Conservation (phyloP, 768 basidiomycete species). For the Lentinula sp. region DNA sequence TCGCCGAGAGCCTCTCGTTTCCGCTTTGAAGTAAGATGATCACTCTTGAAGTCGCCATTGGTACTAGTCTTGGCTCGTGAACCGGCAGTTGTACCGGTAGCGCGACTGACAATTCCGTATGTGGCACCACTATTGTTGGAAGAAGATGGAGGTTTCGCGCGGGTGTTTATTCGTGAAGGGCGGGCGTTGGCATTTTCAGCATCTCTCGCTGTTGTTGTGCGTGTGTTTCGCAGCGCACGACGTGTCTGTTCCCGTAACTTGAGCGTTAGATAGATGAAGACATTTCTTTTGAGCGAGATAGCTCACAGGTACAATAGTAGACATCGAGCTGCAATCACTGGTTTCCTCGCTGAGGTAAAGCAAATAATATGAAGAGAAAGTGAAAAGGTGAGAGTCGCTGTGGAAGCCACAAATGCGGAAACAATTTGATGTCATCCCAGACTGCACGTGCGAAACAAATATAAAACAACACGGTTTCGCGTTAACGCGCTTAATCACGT, state of each 20-base stretch:
- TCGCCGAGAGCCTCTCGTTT: constrained; percentile 75
- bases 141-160: constrained; percentile 50
- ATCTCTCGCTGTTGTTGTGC: constrained; percentile 48
- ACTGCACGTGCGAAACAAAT: constrained; percentile 5
- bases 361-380: neutral
- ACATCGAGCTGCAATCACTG: constrained; percentile 1
- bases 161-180: constrained; percentile 51
- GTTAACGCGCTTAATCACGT: neutral
- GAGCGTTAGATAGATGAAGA: neutral
- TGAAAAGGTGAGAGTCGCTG: constrained; percentile 4
- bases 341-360: constrained; percentile 3
- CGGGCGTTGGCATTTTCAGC: constrained; percentile 69
- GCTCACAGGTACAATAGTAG: constrained; percentile 1
- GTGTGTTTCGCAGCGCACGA: constrained; percentile 54
- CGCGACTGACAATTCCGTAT: constrained; percentile 22
- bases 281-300: too few relatives aligned
- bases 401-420: neutral
- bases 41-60: constrained; percentile 37
- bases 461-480: neutral
- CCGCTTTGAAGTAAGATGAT: constrained; percentile 52
- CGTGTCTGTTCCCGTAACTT: constrained; percentile 40
- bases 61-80: constrained; percentile 27
- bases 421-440: neutral
- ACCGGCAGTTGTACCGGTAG: constrained; percentile 31
- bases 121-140: constrained; percentile 27